Evolutionary conservation across 371 early-diverging fungal species (phyloP).

Genomic region (Mortierella sp.): DNA sequence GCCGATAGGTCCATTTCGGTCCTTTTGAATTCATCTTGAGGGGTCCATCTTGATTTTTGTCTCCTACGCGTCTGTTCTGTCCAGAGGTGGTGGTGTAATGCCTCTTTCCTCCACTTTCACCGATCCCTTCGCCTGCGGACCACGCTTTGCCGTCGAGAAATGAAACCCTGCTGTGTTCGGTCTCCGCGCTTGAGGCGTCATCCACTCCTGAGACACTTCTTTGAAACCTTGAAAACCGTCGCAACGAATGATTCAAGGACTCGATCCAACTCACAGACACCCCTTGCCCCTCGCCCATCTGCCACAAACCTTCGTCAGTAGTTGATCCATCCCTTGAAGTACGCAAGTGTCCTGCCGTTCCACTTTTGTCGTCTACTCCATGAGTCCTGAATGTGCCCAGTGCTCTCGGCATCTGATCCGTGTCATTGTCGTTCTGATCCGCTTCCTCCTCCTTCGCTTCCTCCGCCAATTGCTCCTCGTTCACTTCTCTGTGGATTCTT

Average conservation of each 20-base stretch:
- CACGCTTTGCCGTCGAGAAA: not conserved
- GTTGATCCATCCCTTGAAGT: not conserved
- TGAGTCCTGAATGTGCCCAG: not conserved
- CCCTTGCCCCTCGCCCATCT: constrained; percentile 2
- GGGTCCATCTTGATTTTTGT: not conserved
- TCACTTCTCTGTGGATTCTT: constrained; percentile 8
- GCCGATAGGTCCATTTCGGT: constrained; percentile 44
- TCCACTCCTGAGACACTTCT: constrained; percentile 9
- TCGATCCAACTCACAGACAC: constrained; percentile 22
- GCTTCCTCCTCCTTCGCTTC: not conserved
- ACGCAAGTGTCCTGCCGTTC: constrained; percentile 4
- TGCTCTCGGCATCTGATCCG: not conserved
- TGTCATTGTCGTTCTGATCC: not conserved
- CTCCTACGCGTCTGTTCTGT: not conserved
- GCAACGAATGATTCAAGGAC: constrained; percentile 26
- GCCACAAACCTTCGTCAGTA: not conserved
- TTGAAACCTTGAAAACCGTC: constrained; percentile 28
- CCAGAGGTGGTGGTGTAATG: not conserved
- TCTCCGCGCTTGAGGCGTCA: not conserved
- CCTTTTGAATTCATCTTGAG: not conserved
- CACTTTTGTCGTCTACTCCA: not conserved
- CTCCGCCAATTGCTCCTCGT: not conserved
- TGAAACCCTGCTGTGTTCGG: not conserved
- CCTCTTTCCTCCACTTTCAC: not conserved
- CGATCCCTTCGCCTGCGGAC: not conserved